Conservation (phyloP, 2,329 filamentous ascomycete genomes). For the Calonectria crousiana region DNA sequence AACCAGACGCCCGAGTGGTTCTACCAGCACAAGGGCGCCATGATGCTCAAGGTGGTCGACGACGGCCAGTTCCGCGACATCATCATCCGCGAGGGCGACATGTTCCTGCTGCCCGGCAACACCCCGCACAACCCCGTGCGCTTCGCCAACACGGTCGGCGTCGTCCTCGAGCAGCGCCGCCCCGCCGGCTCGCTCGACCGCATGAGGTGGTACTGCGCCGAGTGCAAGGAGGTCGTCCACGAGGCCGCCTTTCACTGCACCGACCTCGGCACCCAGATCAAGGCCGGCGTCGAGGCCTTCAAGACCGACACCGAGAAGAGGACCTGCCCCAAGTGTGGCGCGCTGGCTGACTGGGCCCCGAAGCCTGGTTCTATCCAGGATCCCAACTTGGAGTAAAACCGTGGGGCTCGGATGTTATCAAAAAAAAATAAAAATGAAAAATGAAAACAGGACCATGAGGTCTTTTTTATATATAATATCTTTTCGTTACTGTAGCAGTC, state of each 20-base stretch:
- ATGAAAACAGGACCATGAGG: background rate
- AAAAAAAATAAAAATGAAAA: background rate
- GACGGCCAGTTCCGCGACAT: slow-evolving; percentile 80
- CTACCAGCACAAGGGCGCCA: slow-evolving; percentile 93
- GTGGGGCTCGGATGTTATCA: too few relatives aligned
- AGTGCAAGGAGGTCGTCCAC: slow-evolving; percentile 80
- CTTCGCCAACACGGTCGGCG: slow-evolving; percentile 92
- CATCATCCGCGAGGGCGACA: slow-evolving; percentile 89
- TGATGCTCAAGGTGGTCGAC: slow-evolving; percentile 94
- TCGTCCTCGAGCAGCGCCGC: slow-evolving; percentile 90
- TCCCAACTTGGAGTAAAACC: slow-evolving; percentile 61
- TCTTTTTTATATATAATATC: background rate
- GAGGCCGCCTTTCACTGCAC: slow-evolving; percentile 90
- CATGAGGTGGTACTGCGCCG: slow-evolving; percentile 89
- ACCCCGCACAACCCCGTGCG: slow-evolving; percentile 97
- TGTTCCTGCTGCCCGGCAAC: slow-evolving; percentile 93
- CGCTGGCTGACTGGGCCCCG: slow-evolving; percentile 78
- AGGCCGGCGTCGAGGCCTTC: slow-evolving; percentile 88
- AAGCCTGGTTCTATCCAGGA: slow-evolving; percentile 69
- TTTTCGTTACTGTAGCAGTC: slow-evolving; percentile 18
- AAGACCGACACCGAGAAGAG: slow-evolving; percentile 74
- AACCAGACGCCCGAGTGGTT: slow-evolving; percentile 98
- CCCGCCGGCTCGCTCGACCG: slow-evolving; percentile 78
- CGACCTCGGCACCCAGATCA: slow-evolving; percentile 94
- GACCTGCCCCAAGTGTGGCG: slow-evolving; percentile 82